phyloP scores from a whole-genome alignment of 2,329 filamentous ascomycete species.

The Trichophyton verrucosum region DNA sequence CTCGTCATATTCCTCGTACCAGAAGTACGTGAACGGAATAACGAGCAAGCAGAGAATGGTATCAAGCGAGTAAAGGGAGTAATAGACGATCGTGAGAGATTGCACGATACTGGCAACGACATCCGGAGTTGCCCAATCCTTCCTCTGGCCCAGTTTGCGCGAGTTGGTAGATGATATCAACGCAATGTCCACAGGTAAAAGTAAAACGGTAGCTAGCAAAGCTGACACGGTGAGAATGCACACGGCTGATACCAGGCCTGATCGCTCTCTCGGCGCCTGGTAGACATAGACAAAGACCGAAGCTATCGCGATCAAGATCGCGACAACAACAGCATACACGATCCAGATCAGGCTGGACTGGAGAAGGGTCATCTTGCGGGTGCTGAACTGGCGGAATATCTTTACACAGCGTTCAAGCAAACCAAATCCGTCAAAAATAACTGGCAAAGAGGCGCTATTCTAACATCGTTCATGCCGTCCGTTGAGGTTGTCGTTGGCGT shows the following conservation, averaged over 20 bases:
- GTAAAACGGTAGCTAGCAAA: constrained; percentile 78
- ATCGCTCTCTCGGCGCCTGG: constrained; percentile 78
- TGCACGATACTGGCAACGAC: constrained; percentile 64
- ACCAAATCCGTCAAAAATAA: not conserved
- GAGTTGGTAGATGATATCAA: constrained; percentile 80
- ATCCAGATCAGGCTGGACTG: constrained; percentile 92
- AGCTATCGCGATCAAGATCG: constrained; percentile 61
- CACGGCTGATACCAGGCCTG: constrained; percentile 65
- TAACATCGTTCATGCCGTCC: not conserved
- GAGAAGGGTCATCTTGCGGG: constrained; percentile 50
- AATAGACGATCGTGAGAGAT: constrained; percentile 81
- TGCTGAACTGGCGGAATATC: not conserved
- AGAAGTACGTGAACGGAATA: constrained; percentile 95
- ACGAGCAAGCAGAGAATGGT: constrained; percentile 77
- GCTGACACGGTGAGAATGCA: constrained; percentile 78
- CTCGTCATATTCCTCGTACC: constrained; percentile 94
- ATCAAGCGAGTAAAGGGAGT: constrained; percentile 82
- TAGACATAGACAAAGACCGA: constrained; percentile 82
- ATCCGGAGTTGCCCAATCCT: constrained; percentile 84
- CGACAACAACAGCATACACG: constrained; percentile 73
- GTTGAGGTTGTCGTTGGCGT: not conserved
- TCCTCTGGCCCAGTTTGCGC: constrained; percentile 64
- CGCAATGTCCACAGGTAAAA: constrained; percentile 90
- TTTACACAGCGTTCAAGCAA: not conserved
- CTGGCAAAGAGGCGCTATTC: not conserved